These are phyloP conservation scores for Orbilia javanica DNA, from an alignment of 2,329 filamentous ascomycete genomes.

Conservation along the genomic window DNA sequence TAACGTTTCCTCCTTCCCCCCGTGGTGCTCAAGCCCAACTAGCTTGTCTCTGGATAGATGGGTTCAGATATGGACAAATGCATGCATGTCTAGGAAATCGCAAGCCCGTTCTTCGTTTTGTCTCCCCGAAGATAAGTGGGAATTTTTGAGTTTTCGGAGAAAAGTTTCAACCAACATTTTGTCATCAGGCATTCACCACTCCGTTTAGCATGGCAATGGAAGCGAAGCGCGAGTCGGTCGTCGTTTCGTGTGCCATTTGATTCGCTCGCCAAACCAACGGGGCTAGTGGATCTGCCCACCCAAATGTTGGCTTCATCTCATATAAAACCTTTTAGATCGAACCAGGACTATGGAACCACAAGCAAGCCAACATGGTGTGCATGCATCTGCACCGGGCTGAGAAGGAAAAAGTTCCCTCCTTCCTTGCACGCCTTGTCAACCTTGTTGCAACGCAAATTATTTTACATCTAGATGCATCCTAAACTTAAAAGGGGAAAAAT, in stretches of 20 bases:
- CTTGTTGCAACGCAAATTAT: conserved; percentile 45
- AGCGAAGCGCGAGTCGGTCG: conserved; percentile 8
- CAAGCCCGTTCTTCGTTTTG: conserved; percentile 25
- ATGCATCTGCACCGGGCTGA: conserved; percentile 31
- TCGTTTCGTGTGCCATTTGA: conserved; percentile 33
- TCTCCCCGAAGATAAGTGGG: conserved; percentile 43
- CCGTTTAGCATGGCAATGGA: conserved; percentile 23
- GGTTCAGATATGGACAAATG: not conserved
- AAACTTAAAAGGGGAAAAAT: conserved; percentile 39
- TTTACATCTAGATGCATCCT: conserved; percentile 26
- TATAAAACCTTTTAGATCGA: conserved; percentile 34
- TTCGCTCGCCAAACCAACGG: conserved; percentile 50
- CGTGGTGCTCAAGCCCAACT: not conserved
- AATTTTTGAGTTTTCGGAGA: conserved; percentile 37
- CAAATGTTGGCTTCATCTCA: conserved; percentile 46
- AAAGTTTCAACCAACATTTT: conserved; percentile 28
- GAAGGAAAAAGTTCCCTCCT: conserved; percentile 27
- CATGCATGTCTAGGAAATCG: conserved; percentile 1
- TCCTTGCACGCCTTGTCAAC: conserved; percentile 20
- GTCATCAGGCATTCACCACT: not conserved
- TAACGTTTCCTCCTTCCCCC: conserved; percentile 1
- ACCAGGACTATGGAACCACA: conserved; percentile 26
- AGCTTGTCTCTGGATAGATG: not conserved
- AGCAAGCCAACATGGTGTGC: conserved; percentile 20
- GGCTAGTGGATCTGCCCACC: conserved; percentile 31